A percentile compares a stretch with the other conserved stretches of the same genome.
Conservation (phyloP, 2,329 filamentous ascomycete species). For the Scedosporium boydii region DNA sequence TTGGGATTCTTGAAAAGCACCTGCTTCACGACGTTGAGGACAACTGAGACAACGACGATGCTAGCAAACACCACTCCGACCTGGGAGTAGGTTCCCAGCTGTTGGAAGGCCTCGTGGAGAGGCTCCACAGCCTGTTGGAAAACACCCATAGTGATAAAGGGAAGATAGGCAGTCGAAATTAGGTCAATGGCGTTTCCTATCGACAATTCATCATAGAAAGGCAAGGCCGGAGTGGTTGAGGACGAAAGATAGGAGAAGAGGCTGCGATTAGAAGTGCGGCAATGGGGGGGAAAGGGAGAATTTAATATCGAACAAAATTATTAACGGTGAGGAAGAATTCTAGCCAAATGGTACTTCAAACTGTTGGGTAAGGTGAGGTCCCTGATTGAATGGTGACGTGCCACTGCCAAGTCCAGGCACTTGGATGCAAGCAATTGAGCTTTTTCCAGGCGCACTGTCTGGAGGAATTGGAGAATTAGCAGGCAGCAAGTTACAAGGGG, state of each 20-base stretch:
- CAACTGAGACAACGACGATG: slow-evolving; percentile 46
- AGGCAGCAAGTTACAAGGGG: no score
- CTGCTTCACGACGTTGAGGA: slow-evolving; percentile 74
- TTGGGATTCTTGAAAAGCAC: slow-evolving; percentile 73
- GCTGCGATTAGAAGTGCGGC: neutral
- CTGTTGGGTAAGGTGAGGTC: neutral
- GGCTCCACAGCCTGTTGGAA: slow-evolving; percentile 35
- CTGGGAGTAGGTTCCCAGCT: slow-evolving; percentile 31
- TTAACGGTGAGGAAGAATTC: neutral
- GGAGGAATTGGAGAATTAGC: neutral
- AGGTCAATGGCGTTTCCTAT: neutral
- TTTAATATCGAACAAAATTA: neutral
- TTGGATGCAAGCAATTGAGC: no score
- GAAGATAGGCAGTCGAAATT: neutral
- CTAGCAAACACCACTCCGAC: slow-evolving; percentile 13
- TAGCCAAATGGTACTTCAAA: neutral
- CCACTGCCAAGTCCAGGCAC: neutral
- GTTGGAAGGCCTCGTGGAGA: slow-evolving; percentile 37
- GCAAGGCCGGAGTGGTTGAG: neutral
- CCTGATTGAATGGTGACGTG: neutral
- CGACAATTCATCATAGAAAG: neutral
- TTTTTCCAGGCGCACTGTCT: no score
- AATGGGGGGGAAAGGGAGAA: neutral
- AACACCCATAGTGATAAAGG: slow-evolving; percentile 38
- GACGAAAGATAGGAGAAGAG: neutral